Evolutionary conservation across 139 green algal genomes (phyloP).

Genomic region (Raphidocelis subcapitata): DNA sequence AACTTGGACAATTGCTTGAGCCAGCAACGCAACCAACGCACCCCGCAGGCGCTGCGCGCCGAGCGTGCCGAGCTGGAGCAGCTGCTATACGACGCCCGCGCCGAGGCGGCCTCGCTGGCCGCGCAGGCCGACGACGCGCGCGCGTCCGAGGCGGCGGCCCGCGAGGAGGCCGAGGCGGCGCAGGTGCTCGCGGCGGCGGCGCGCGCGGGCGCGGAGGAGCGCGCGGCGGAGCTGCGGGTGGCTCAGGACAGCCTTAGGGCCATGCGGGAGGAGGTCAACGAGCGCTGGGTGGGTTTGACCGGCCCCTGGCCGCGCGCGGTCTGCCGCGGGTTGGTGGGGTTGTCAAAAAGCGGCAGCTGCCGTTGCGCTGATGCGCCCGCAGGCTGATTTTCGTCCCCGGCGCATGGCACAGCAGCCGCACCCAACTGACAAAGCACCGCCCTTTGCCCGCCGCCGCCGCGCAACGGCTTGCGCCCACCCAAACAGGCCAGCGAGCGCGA

Average conservation of each 20-base stretch:
- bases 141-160: not conserved
- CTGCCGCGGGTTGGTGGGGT: no score
- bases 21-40: not conserved
- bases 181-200: slow-evolving; percentile 13
- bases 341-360: no score
- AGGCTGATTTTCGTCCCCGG: not conserved
- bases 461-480: not conserved
- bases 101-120: not conserved
- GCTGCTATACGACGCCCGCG: not conserved
- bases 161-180: slow-evolving; percentile 10
- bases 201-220: slow-evolving; percentile 14
- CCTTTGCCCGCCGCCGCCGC: not conserved
- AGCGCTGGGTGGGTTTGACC: slow-evolving; percentile 51
- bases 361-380: not conserved
- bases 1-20: not conserved
- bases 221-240: slow-evolving; percentile 31
- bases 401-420: not conserved
- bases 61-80: not conserved
- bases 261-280: slow-evolving; percentile 57
- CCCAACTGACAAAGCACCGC: not conserved
- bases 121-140: not conserved
- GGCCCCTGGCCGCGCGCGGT: no score
- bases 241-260: slow-evolving; percentile 35
- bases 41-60: not conserved
- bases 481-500: slow-evolving; percentile 8